Evolutionary conservation across 805 yeast species (phyloP).

Genomic region (Starmerella riodocensis): DNA sequence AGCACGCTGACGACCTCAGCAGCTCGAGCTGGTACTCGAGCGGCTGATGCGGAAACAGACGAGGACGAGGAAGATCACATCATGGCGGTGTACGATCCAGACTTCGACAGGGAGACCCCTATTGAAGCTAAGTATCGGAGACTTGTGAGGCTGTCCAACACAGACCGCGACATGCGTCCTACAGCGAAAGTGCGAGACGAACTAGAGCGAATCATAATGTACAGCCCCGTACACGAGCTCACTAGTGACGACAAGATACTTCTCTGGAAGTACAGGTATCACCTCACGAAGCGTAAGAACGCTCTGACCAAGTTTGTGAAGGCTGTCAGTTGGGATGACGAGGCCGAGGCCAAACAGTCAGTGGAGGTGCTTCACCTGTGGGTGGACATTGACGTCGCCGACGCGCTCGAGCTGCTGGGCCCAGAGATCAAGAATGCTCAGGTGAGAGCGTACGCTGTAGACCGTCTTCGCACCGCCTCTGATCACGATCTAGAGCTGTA

Average conservation of each 20-base stretch:
- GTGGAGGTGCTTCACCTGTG: slow-evolving; percentile 56
- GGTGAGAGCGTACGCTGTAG: slow-evolving; percentile 79
- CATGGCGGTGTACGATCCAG: slow-evolving; percentile 50
- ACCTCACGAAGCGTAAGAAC: slow-evolving; percentile 50
- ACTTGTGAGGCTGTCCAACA: slow-evolving; percentile 63
- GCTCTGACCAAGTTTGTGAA: slow-evolving; percentile 72
- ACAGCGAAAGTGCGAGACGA: slow-evolving; percentile 70
- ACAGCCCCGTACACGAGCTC: slow-evolving; percentile 73
- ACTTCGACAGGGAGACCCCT: slow-evolving; percentile 57
- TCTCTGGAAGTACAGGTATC: slow-evolving; percentile 84
- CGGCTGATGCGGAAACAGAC: background rate
- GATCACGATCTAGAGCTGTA: slow-evolving; percentile 72
- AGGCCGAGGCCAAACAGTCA: slow-evolving; percentile 65
- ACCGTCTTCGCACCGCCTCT: slow-evolving; percentile 60
- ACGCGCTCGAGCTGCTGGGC: slow-evolving; percentile 74
- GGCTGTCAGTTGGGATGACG: slow-evolving; percentile 79
- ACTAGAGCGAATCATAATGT: slow-evolving; percentile 50
- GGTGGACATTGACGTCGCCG: slow-evolving; percentile 69
- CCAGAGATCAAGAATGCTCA: slow-evolving; percentile 58
- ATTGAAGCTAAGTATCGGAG: slow-evolving; percentile 78
- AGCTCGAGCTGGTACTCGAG: background rate
- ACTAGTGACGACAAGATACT: slow-evolving; percentile 72
- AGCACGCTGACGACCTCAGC: background rate
- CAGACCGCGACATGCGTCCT: slow-evolving; percentile 76
- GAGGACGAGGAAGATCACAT: slow-evolving; percentile 19